Evolutionary conservation across 129 eudicot species (phyloP).

Genomic region (Helichrysum umbraculigerum): DNA sequence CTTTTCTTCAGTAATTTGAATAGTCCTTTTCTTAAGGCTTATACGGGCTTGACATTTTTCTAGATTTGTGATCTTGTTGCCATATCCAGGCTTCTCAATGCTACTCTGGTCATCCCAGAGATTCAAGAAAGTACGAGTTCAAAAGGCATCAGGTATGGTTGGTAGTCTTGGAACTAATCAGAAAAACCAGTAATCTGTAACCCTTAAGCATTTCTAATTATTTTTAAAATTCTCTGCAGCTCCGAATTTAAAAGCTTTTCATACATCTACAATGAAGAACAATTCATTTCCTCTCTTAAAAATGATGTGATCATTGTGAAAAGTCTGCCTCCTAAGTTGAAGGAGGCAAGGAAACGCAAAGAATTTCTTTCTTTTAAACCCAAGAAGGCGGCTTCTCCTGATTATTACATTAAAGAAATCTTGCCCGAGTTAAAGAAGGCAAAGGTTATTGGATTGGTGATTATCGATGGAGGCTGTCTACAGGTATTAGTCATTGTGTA

Average conservation of each 20-base stretch:
- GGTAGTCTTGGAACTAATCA: conserved; percentile 10
- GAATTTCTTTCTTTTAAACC: conserved; percentile 70
- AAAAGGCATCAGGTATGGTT: conserved; percentile 80
- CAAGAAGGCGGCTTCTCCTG: conserved; percentile 61
- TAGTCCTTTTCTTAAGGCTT: conserved; percentile 24
- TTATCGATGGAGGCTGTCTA: conserved; percentile 84
- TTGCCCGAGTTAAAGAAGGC: conserved; percentile 69
- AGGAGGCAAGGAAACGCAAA: conserved; percentile 71
- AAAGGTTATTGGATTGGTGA: conserved; percentile 76
- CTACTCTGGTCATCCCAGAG: conserved; percentile 96
- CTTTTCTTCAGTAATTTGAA: background rate
- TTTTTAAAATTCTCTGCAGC: conserved; percentile 44
- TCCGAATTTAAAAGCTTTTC: conserved; percentile 84
- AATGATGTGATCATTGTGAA: conserved; percentile 75
- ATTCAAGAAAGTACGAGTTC: conserved; percentile 77
- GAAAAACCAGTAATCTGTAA: conserved; percentile 13
- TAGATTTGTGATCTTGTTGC: conserved; percentile 95
- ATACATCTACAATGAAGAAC: conserved; percentile 79
- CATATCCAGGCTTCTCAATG: conserved; percentile 92
- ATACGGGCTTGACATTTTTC: conserved; percentile 46
- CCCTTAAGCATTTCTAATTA: background rate
- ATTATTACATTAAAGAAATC: conserved; percentile 58
- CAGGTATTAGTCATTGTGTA: conserved; percentile 50
- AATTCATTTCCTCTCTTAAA: conserved; percentile 67
- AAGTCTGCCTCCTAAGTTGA: conserved; percentile 57